Base-by-base conservation (phyloP, 805 yeast species). In the Blastobotrys terrestris region DNA sequence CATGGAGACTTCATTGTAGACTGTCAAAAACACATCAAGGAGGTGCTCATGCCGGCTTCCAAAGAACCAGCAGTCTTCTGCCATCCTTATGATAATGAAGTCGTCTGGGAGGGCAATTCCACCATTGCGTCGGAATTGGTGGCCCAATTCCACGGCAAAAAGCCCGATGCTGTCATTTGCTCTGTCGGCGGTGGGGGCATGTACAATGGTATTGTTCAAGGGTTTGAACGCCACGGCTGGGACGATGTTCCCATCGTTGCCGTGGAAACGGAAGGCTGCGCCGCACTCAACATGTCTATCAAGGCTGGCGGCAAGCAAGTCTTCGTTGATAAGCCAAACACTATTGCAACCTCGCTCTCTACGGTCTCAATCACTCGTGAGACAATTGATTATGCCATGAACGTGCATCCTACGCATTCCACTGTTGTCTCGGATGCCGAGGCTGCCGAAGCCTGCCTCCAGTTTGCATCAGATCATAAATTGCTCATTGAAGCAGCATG, bases 161-260 rank as follows among this genome's bases (percentile, higher is more conserved):
- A 81, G 53, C 78, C 92, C 53, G 79, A 78, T 54, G 97, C 97
- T 1, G 85, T 92, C 1, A 87, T 90, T 60, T 83, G 91, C 55
- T 92, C 97, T 6, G 89, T 90, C 49, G 99, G 98, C 54, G 99
- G 99, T 58, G 98, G 97, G 61, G 99, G 99, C 48, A 75, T 92
- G 58, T 79, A 86, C 65, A 81, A 95, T 8, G 99, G 99, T 65
- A 75, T 92, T 43, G 92, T 88, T 48, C 75, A 88, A 2, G 95
- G 94, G 61, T 69, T 92, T 67, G 85, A 86, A 68, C 77, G 90
- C 55, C 67, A 78, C 3, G 65, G 54, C 22, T 19, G 66, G 73
- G 19, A 71, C 56, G 55, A 64, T 67, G 54, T 71, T 57, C 70
- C 77, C 56, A 63, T 76, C 3, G 59, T 76, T 21, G 76, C 78